Evolutionary conservation across 2,329 filamentous ascomycete species (phyloP), one percentile per base, ranked within the genome.

Genomic region (Drechslerella coelobrocha): DNA sequence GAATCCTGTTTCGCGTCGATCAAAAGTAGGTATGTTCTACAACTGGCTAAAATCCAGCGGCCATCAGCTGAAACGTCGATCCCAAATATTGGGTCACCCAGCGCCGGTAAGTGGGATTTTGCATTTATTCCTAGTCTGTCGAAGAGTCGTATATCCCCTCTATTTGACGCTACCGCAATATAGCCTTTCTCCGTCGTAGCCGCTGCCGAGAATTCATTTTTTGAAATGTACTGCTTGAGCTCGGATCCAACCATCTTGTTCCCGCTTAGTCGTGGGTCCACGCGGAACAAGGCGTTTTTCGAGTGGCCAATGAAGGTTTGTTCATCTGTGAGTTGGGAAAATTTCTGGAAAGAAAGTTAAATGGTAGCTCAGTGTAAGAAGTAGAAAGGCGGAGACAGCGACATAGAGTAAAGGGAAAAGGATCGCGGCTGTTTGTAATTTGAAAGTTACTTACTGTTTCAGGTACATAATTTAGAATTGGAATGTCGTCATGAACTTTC

Each of bases 401-500:
- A n/a, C n/a, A n/a, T n/a, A n/a, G n/a, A n/a, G n/a, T n/a, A n/a
- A n/a, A n/a, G n/a, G n/a, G n/a, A n/a, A n/a, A n/a, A n/a, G n/a
- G n/a, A n/a, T n/a, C n/a, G n/a, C n/a, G n/a, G n/a, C n/a, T n/a
- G n/a, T n/a, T n/a, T n/a, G n/a, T n/a, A n/a, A n/a, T n/a, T 24
- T 29, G n/a, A 2, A 52, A 29, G 29, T 8, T 34, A 78, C 82
- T 78, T 80, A 85, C 84, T 68, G 89, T 96, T 79, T 97, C 92
- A 0, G 94, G 94, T 0, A 91, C 91, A 79, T 97, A 97, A 8
- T 88, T 94, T 60, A 90, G 87, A 72, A 97, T 90, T 0, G 91
- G 89, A 61, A 99, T 97, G 78, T 97, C 91, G 73, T 99, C 93
- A 77, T 99, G 93, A 12, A 99, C 85, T 76, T 96, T 96, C 94